Percentiles rank a stretch among this genome's conserved stretches.
Conservation (phyloP, 768 basidiomycete species). For the Pleurotus cornucopiae region DNA sequence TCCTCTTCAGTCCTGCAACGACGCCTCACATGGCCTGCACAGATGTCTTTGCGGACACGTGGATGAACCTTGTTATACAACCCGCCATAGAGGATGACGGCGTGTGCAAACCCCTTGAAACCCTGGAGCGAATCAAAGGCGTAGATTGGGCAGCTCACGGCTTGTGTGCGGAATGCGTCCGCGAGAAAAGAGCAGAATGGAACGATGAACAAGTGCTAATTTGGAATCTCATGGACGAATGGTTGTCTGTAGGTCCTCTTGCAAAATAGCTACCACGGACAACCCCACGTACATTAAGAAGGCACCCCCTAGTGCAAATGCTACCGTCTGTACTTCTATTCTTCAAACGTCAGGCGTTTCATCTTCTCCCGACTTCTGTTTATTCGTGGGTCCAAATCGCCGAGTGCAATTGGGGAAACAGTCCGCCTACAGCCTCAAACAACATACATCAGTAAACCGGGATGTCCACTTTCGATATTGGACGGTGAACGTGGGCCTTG, state of each 20-base stretch:
- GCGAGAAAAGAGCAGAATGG: slow-evolving; percentile 65
- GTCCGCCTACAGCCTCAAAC: background rate
- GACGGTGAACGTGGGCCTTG: too few species aligned
- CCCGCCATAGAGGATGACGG: slow-evolving; percentile 60
- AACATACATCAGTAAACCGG: background rate
- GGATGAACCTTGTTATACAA: slow-evolving; percentile 69
- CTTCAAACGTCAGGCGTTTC: background rate
- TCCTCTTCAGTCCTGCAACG: slow-evolving; percentile 65
- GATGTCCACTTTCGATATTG: too few species aligned
- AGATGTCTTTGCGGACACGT: slow-evolving; percentile 63
- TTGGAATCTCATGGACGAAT: slow-evolving; percentile 59
- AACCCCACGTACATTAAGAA: slow-evolving; percentile 3
- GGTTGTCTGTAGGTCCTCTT: slow-evolving; percentile 33
- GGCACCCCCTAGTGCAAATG: slow-evolving; percentile 1
- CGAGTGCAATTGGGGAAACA: background rate
- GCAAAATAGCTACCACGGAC: slow-evolving; percentile 6
- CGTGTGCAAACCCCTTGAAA: slow-evolving; percentile 70
- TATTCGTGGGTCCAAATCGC: background rate
- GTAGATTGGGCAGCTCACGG: slow-evolving; percentile 58
- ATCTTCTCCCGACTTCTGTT: background rate
- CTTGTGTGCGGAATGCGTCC: slow-evolving; percentile 53
- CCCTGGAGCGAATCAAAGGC: slow-evolving; percentile 53
- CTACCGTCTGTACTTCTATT: slow-evolving; percentile 9
- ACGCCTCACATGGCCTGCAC: slow-evolving; percentile 76
- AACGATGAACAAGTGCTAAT: slow-evolving; percentile 50